Evolutionary conservation across 2,329 filamentous ascomycete species (phyloP).

Genomic region (Hymenoscyphus linearis): DNA sequence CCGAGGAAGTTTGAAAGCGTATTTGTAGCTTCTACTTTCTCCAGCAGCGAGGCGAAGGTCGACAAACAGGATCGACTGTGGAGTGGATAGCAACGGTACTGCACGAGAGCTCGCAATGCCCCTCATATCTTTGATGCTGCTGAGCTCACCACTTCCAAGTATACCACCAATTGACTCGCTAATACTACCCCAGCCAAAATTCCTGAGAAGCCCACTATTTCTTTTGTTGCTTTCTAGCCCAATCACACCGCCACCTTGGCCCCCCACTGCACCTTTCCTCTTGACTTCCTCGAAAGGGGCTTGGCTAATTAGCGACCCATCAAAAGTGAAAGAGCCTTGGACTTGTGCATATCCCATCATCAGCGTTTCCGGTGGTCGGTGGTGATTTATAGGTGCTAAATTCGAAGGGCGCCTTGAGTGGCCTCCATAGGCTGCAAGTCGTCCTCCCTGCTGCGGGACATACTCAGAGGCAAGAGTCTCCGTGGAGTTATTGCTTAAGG

Average conservation of each 20-base stretch:
- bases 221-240: slow-evolving; percentile 69
- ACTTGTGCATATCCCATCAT: slow-evolving; percentile 99
- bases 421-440: slow-evolving; percentile 40
- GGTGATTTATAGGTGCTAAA: slow-evolving; percentile 37
- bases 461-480: slow-evolving; percentile 93
- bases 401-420: slow-evolving; percentile 40
- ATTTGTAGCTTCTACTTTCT: slow-evolving; percentile 82
- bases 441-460: slow-evolving; percentile 46
- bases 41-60: slow-evolving; percentile 83
- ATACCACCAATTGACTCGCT: slow-evolving; percentile 84
- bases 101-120: slow-evolving; percentile 79
- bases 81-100: slow-evolving; percentile 87
- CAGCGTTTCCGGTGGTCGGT: slow-evolving; percentile 64
- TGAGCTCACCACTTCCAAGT: slow-evolving; percentile 79
- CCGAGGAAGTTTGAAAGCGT: slow-evolving; percentile 77
- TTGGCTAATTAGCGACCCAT: slow-evolving; percentile 85
- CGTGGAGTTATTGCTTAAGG: slow-evolving; percentile 87
- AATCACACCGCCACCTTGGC: slow-evolving; percentile 81
- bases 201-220: slow-evolving; percentile 73
- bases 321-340: slow-evolving; percentile 84
- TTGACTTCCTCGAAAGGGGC: slow-evolving; percentile 94
- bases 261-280: slow-evolving; percentile 82
- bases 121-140: slow-evolving; percentile 93
- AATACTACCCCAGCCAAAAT: slow-evolving; percentile 83
- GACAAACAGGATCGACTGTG: slow-evolving; percentile 93